Conservation (phyloP, 176 grass and related monocot species). For the Elaeis guineensis region DNA sequence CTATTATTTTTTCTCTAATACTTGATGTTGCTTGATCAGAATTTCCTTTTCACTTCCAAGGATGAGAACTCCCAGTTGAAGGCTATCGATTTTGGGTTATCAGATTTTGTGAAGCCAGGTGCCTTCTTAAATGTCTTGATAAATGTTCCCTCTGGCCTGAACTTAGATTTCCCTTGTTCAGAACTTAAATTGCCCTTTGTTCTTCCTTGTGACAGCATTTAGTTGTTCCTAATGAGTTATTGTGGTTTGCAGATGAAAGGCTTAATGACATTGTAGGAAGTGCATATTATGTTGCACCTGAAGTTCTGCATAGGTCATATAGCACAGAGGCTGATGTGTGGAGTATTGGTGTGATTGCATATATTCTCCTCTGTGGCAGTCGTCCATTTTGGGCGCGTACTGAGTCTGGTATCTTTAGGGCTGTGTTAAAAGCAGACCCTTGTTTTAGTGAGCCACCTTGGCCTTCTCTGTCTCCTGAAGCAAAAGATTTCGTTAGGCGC, state of each 20-base stretch:
- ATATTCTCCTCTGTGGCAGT: constrained; percentile 80
- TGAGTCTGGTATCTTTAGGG: constrained; percentile 75
- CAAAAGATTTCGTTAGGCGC: constrained; percentile 75
- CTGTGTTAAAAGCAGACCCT: constrained; percentile 77
- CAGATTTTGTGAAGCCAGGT: constrained; percentile 88
- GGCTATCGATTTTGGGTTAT: constrained; percentile 77
- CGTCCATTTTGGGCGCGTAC: constrained; percentile 82
- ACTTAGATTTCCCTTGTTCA: too few relatives aligned
- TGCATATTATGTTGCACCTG: constrained; percentile 30
- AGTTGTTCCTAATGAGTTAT: too few relatives aligned
- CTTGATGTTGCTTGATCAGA: constrained; percentile 33
- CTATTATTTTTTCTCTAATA: constrained; percentile 12
- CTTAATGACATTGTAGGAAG: constrained; percentile 43
- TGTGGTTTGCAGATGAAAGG: constrained; percentile 48
- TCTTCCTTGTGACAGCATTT: too few relatives aligned
- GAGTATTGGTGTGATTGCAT: constrained; percentile 84
- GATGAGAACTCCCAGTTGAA: constrained; percentile 66
- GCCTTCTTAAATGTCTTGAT: constrained; percentile 4
- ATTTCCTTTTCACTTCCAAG: constrained; percentile 78
- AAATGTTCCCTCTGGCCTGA: too few relatives aligned
- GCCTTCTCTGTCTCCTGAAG: constrained; percentile 62
- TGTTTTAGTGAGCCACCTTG: constrained; percentile 64
- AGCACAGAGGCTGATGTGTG: constrained; percentile 82
- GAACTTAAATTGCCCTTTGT: too few relatives aligned
- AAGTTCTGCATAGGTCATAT: constrained; percentile 67